Conservation (phyloP, 306 rosid species). For the Mucuna pruriens region DNA sequence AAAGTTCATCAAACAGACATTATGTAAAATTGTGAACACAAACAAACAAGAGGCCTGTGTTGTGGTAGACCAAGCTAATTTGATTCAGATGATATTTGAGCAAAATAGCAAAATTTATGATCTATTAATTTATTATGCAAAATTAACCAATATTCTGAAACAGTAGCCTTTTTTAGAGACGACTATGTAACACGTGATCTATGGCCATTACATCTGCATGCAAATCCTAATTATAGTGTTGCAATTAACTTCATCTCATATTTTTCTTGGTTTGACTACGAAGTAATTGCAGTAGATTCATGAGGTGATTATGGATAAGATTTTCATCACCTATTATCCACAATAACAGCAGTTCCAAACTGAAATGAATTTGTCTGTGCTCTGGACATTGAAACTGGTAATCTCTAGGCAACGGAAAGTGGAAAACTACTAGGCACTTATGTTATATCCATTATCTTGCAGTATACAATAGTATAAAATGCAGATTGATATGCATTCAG, state of each 20-base stretch:
- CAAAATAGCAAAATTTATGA: not conserved
- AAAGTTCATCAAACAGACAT: not conserved
- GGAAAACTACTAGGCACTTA: not conserved
- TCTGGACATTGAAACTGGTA: not conserved
- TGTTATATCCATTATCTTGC: not conserved
- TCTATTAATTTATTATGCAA: not conserved
- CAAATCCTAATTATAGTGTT: not conserved
- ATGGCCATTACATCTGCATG: not conserved
- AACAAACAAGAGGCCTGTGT: not conserved
- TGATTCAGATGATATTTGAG: not conserved
- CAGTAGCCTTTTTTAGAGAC: not conserved
- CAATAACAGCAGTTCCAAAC: not conserved
- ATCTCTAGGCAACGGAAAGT: not conserved
- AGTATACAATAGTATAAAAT: not conserved
- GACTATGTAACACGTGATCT: not conserved
- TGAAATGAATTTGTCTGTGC: not conserved
- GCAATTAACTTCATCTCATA: not conserved
- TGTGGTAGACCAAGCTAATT: not conserved
- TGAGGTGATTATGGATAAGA: not conserved
- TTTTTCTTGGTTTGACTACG: not conserved
- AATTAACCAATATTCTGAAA: slow-evolving; percentile 7
- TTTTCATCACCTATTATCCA: not conserved
- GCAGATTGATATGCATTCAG: not conserved
- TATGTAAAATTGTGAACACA: not conserved
- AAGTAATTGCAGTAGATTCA: not conserved